Percentiles rank a stretch among this genome's conserved stretches.
Conservation (phyloP, 164 flowering plant genomes). For the Magnolia officinalis region DNA sequence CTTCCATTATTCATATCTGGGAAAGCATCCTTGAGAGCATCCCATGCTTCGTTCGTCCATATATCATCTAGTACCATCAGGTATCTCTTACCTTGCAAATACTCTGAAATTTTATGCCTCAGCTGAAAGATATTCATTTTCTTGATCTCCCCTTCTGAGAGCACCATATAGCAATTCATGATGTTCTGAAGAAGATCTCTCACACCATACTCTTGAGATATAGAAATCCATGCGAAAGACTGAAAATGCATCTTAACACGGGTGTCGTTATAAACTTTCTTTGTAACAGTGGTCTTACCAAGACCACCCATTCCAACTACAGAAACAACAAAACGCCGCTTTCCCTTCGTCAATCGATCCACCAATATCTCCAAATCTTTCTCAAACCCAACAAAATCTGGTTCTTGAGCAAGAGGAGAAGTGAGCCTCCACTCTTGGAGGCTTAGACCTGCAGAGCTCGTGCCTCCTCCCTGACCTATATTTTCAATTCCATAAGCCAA, state of each 20-base stretch:
- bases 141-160: background rate
- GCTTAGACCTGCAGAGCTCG: slow-evolving; percentile 30
- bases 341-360: background rate
- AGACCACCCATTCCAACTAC: slow-evolving; percentile 19
- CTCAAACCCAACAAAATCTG: slow-evolving; percentile 8
- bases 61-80: slow-evolving; percentile 53
- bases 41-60: slow-evolving; percentile 46
- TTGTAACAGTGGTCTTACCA: slow-evolving; percentile 22
- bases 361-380: background rate
- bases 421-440: slow-evolving; percentile 5
- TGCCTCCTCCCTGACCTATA: slow-evolving; percentile 2
- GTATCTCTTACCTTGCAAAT: slow-evolving; percentile 6
- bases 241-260: background rate
- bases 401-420: slow-evolving; percentile 7
- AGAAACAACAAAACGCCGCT: background rate
- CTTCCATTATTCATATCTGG: slow-evolving; percentile 36
- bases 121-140: background rate
- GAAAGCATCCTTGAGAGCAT: slow-evolving; percentile 26
- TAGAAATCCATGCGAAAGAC: slow-evolving; percentile 18
- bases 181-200: slow-evolving; percentile 5
- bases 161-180: background rate
- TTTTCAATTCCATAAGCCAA: background rate
- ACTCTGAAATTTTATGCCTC: background rate
- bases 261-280: slow-evolving; percentile 5
- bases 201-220: slow-evolving; percentile 4